Percentiles rank a stretch among this genome's conserved stretches.
These are phyloP conservation scores for Xylaria digitata DNA, from an alignment of 2,329 filamentous ascomycete species.

Conservation along the genomic window DNA sequence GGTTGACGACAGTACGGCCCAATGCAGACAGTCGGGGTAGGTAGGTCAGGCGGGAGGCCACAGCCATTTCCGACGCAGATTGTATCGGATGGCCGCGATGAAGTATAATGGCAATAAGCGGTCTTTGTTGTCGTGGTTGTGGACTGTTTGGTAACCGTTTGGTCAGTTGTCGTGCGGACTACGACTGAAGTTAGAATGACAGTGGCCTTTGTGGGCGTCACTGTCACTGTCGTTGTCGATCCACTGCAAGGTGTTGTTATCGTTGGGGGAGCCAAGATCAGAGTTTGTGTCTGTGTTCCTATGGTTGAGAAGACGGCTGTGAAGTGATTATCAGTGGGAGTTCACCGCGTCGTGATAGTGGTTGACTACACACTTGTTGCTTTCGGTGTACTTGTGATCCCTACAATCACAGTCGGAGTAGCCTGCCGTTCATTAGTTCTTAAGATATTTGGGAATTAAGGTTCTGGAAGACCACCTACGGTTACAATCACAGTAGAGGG, in stretches of 20 bases:
- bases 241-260: constrained; percentile 51
- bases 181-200: constrained; percentile 48
- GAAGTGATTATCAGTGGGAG: constrained; percentile 28
- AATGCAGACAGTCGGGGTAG: constrained; percentile 24
- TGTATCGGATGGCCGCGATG: constrained; percentile 37
- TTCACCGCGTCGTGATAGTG: background rate
- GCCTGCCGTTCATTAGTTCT: constrained; percentile 43
- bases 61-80: constrained; percentile 34
- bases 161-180: constrained; percentile 50
- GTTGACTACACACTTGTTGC: constrained; percentile 48
- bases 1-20: constrained; percentile 13
- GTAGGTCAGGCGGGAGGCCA: constrained; percentile 35
- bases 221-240: constrained; percentile 52
- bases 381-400: constrained; percentile 53
- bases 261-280: constrained; percentile 50
- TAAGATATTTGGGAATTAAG: constrained; percentile 4
- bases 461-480: constrained; percentile 41
- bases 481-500: constrained; percentile 51
- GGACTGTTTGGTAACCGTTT: constrained; percentile 48
- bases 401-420: constrained; percentile 53
- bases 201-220: constrained; percentile 50
- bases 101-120: constrained; percentile 52
- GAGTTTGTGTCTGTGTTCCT: constrained; percentile 49
- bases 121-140: constrained; percentile 50
- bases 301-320: constrained; percentile 43